Evolutionary conservation across 352 stramenopile genomes (phyloP), one percentile per base, ranked within the genome.

Genomic region (Pythium sukuiense): DNA sequence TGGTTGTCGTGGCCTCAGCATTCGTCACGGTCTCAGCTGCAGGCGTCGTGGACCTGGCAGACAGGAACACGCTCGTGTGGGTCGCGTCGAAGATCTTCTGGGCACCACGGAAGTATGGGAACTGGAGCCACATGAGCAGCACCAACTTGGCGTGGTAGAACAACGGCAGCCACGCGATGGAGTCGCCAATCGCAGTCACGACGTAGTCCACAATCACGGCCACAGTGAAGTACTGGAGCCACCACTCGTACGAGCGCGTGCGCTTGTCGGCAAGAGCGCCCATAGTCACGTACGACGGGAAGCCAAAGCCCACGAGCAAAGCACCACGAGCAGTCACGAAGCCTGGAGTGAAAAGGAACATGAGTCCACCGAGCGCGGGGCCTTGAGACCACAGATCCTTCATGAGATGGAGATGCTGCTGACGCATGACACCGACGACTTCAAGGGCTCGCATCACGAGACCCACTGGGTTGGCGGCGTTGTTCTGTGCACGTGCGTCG

Each of bases 101-200:
- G 0, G 87, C 88, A 14, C 89, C 89, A 43, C 87, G 87, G 62
- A 97, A 97, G 74, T 97, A 96, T 39, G 89, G 89, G 65, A 97
- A 94, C 71, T 97, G 89, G 13, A 97, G 86, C 85, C 86, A 96
- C 73, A 97, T 81, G 72, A 94, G 83, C 39, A 85, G 65, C 26
- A 93, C 59, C 64, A 97, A 59, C 73, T 96, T 95, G n/a, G 56
- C 70, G 67, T 97, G 89, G 63, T 91, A 93, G 69, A 92, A 95
- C 27, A 97, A 67, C 54, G 89, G 89, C 30, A 97, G 68, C 89
- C 89, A 97, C 55, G 63, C 74, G 27, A 96, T 71, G 52, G 77
- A 77, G 39, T 71, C 57, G 56, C 66, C 77, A 20, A 93, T 61
- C 27, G 81, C 71, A 2, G 71, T 85, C 59, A 93, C 70, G 20